Base-by-base conservation (phyloP, 75 land plant genomes). In the Pinus taeda region DNA sequence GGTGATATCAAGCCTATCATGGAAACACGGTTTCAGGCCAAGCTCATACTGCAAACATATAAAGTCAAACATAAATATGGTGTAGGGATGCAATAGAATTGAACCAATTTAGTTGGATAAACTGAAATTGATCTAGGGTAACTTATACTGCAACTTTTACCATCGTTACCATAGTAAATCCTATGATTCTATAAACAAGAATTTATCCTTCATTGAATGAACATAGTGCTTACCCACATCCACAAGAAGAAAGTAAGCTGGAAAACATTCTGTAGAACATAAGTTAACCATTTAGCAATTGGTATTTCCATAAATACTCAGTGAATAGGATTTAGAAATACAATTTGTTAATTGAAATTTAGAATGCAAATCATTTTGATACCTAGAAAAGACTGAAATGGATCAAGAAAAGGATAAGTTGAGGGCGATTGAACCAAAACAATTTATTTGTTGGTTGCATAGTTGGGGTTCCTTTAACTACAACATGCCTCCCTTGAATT, bases 221-320 rank as follows among this genome's bases (percentile, higher is more conserved):
- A n/a, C 15, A 60, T 79, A 57, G 60, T 57, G 67, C 86, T 61
- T 89, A 91, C 93, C 89, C 89, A 87, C 57, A 79, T 45, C 93
- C 93, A 91, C 59, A 82, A 42, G 66, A 91, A 89, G 57, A 88
- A 85, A 33, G 93, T 89, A 82, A 91, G 60, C 78, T 91, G 92
- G 73, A 91, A 89, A 12, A 91, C 88, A 73, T 87, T 89, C 93
- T 91, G 89, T 80, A 85, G 57, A 15, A n/a, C 37, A 60, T 37
- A 66, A 67, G 39, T 2, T 57, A 53, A 14, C 24, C 22, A 39
- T 70, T 71, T 6, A 70, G 37, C 15, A 20, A 64, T 29, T 29
- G 30, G 33, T 74, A 42, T 42, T 6, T 3, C 3, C 39, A 56
- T 29, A 21, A 53, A 18, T 30, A 24, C 9, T 6, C 71, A 36